phyloP scores from a whole-genome alignment of 805 yeast species.

The Metschnikowia lachancei region DNA sequence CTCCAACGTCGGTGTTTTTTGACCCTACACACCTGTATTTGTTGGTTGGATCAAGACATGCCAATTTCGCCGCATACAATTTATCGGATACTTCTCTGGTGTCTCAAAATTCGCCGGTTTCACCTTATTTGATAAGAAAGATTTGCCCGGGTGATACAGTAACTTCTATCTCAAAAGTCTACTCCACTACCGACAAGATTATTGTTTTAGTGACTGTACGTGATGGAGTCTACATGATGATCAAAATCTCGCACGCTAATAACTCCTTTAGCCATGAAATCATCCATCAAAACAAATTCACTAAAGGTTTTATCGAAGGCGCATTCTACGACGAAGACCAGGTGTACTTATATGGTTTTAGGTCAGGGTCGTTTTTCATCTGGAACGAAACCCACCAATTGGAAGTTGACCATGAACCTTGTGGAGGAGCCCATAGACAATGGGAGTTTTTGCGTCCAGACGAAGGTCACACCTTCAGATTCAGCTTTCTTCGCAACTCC shows the following conservation, averaged over 20 bases:
- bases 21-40: conserved; percentile 41
- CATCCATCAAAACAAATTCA: conserved; percentile 57
- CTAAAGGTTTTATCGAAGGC: conserved; percentile 83
- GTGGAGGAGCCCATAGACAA: conserved; percentile 90
- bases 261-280: conserved; percentile 22
- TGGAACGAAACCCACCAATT: conserved; percentile 78
- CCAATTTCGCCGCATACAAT: conserved; percentile 58
- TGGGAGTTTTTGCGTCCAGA: conserved; percentile 53
- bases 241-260: conserved; percentile 19
- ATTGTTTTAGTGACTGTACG: conserved; percentile 51
- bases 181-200: conserved; percentile 19
- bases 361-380: conserved; percentile 70
- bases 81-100: conserved; percentile 22
- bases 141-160: conserved; percentile 66
- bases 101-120: conserved; percentile 14
- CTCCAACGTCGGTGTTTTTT: conserved; percentile 48
- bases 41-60: conserved; percentile 69
- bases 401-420: conserved; percentile 65
- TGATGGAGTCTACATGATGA: conserved; percentile 61
- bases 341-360: conserved; percentile 73
- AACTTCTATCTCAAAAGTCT: conserved; percentile 48
- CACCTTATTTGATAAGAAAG: conserved; percentile 30
- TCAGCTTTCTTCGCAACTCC: conserved; percentile 58
- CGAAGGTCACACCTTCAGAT: conserved; percentile 26
- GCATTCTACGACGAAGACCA: conserved; percentile 45